Evolutionary conservation across 495 filamentous ascomycete genomes (phyloP).

Genomic region (Polyplosphaeria fusca): DNA sequence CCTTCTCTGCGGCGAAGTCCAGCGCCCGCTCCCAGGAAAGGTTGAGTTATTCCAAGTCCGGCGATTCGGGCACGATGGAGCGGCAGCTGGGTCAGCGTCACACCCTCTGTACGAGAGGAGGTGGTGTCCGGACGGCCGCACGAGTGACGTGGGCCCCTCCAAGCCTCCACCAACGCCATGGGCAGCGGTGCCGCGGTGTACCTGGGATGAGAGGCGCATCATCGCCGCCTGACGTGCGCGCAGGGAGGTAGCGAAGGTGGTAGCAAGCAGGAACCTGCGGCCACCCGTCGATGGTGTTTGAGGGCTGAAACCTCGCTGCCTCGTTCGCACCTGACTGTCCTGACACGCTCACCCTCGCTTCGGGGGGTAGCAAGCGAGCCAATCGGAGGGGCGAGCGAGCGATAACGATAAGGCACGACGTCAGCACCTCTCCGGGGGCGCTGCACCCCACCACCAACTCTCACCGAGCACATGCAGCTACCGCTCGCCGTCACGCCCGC

Average conservation of each 20-base stretch:
- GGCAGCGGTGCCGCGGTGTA: not conserved
- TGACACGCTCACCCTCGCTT: not conserved
- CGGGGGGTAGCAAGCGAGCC: not conserved
- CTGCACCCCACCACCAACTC: not conserved
- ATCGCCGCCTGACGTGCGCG: slow-evolving; percentile 7
- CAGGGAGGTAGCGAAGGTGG: slow-evolving; percentile 2
- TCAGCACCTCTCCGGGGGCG: not conserved
- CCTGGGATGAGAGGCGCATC: slow-evolving; percentile 10
- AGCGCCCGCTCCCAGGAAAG: too few species aligned
- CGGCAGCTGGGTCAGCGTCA: too few species aligned
- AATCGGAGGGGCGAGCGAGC: not conserved
- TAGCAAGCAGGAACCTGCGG: slow-evolving; percentile 17
- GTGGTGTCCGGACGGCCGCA: too few species aligned
- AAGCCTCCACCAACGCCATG: slow-evolving; percentile 25
- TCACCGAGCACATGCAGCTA: slow-evolving; percentile 26
- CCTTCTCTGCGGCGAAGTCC: too few species aligned
- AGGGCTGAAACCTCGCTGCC: slow-evolving; percentile 25
- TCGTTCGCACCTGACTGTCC: not conserved
- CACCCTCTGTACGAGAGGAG: too few species aligned
- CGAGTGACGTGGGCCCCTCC: too few species aligned
- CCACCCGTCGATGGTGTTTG: slow-evolving; percentile 3
- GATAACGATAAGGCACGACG: slow-evolving; percentile 23
- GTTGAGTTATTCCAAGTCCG: too few species aligned
- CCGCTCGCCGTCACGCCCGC: not conserved
- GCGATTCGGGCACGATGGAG: too few species aligned